Base-by-base conservation (phyloP, 352 stramenopile genomes). In the Nothophytophthora sp. region DNA sequence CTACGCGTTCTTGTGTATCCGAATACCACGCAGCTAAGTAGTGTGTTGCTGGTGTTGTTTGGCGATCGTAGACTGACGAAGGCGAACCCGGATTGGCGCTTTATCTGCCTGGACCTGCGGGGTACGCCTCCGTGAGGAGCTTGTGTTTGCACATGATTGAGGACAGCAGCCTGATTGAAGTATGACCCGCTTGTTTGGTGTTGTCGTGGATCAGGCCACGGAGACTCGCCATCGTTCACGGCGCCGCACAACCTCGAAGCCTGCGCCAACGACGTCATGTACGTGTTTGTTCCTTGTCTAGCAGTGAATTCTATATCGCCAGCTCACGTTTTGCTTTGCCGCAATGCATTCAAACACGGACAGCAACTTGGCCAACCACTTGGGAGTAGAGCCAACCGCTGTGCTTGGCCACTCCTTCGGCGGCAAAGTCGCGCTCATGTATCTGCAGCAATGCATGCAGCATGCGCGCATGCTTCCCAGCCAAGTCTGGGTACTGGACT, bases 321-420 rank as follows among this genome's bases (percentile, higher is more conserved):
- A n/a, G 10, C 29, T 48, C n/a, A 18, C 22, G 23, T 1, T 25
- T 12, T 35, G 20, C 12, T 35, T 29, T 34, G 8, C 23, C 27
- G n/a, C n/a, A n/a, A n/a, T n/a, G n/a, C n/a, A n/a, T n/a, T n/a
- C n/a, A n/a, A n/a, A 33, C 30, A 27, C 23, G 0, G 39, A 11
- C 42, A 92, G 81, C 5, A 63, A 69, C 9, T 49, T 92, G 19
- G 66, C 72, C 2, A 67, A 68, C 18, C 42, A 76, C 41, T 60
- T 92, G 24, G 58, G 79, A 7, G 63, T 87, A 5, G 61, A 76
- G 43, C 80, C 81, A 9, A 73, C 87, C 34, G 74, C 75, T 6
- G 64, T 91, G 9, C 55, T 88, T 18, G 81, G 82, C 16, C 82
- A 93, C 50, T 93, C 82, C 13, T 93, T 91, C 39, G 81, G 82